Conservation (phyloP, 2,329 filamentous ascomycete species). For the Xylogone sp. region DNA sequence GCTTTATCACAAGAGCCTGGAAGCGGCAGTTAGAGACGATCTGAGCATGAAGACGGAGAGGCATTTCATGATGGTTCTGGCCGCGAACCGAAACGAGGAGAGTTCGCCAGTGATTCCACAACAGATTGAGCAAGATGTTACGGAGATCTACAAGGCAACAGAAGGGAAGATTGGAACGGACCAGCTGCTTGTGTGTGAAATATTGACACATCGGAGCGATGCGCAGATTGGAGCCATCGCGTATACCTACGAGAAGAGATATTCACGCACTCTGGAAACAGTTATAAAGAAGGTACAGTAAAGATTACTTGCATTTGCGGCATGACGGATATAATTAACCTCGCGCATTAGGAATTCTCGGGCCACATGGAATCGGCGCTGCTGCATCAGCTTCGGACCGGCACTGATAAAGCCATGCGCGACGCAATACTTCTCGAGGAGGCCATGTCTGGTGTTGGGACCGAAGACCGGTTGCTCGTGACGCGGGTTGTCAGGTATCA, state of each 20-base stretch:
- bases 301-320: no score
- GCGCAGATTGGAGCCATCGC: slow-evolving; percentile 80
- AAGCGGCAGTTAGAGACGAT: slow-evolving; percentile 71
- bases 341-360: slow-evolving; percentile 61
- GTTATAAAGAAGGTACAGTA: slow-evolving; percentile 71
- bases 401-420: slow-evolving; percentile 76
- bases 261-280: slow-evolving; percentile 64
- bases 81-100: slow-evolving; percentile 74
- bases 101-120: slow-evolving; percentile 68
- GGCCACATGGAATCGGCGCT: slow-evolving; percentile 91
- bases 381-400: slow-evolving; percentile 72
- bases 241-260: slow-evolving; percentile 69
- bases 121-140: slow-evolving; percentile 71
- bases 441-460: slow-evolving; percentile 81
- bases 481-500: slow-evolving; percentile 75
- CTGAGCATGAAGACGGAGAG: slow-evolving; percentile 81
- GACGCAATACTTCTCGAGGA: slow-evolving; percentile 82
- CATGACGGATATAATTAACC: no score
- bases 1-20: slow-evolving; percentile 62
- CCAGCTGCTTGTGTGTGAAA: slow-evolving; percentile 71
- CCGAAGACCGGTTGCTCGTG: slow-evolving; percentile 78
- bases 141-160: slow-evolving; percentile 71
- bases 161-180: slow-evolving; percentile 72
- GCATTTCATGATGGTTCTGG: slow-evolving; percentile 79
- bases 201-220: slow-evolving; percentile 73